Percentiles rank a stretch among this genome's conserved stretches.
These are phyloP conservation scores for Aspergillus sparsus DNA, from an alignment of 495 filamentous ascomycete genomes.

Conservation along the genomic window DNA sequence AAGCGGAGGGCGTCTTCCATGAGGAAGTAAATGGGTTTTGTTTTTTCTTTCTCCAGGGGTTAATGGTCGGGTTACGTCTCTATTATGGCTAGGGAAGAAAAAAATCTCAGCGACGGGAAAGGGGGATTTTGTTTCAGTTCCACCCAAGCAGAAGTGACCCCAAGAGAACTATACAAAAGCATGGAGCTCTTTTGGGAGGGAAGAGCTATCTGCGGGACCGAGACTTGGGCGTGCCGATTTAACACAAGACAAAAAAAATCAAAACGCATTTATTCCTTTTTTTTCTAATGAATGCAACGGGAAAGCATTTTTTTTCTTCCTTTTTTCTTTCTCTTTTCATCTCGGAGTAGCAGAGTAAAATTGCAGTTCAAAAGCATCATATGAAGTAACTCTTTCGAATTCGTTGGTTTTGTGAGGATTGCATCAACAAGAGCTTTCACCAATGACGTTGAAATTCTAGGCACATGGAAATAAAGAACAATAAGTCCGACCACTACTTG, in stretches of 20 bases:
- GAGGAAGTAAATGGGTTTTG: conserved; percentile 71
- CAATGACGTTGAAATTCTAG: no score
- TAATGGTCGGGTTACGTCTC: conserved; percentile 43
- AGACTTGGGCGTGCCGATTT: conserved; percentile 22
- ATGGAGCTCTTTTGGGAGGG: conserved; percentile 12
- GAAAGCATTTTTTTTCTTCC: conserved; percentile 10
- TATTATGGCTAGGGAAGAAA: conserved; percentile 32
- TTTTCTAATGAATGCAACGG: conserved; percentile 11
- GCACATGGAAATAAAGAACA: no score
- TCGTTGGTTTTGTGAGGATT: no score
- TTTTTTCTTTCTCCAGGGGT: conserved; percentile 28
- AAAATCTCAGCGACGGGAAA: conserved; percentile 32
- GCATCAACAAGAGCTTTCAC: no score
- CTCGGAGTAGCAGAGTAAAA: neutral
- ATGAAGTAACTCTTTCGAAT: no score
- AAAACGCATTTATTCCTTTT: conserved; percentile 18
- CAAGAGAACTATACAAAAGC: conserved; percentile 13
- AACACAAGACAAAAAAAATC: conserved; percentile 14
- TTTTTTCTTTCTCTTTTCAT: neutral
- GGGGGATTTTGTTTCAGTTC: conserved; percentile 17
- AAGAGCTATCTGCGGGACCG: conserved; percentile 12
- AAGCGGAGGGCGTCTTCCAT: conserved; percentile 96
- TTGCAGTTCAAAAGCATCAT: no score
- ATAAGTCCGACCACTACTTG: no score
- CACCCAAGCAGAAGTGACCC: conserved; percentile 11